Percentiles rank a stretch among this genome's conserved stretches.
Conservation (phyloP, 164 flowering plant species). For the Aristolochia californica region DNA sequence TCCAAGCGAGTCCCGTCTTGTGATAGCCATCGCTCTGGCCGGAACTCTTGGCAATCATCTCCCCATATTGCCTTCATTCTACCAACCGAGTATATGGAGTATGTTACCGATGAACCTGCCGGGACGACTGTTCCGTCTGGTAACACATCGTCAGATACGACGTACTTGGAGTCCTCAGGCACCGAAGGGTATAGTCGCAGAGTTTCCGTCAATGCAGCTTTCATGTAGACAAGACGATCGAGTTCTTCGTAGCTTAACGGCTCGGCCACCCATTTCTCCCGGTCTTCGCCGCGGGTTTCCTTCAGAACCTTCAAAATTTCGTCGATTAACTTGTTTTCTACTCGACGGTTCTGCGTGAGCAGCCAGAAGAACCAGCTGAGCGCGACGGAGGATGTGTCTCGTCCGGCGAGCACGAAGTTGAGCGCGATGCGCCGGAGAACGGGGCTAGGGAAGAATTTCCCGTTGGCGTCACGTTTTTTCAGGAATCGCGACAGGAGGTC, state of each 20-base stretch:
- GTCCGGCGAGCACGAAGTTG: constrained; percentile 84
- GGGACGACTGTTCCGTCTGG: constrained; percentile 71
- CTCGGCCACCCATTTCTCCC: constrained; percentile 42
- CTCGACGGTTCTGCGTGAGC: constrained; percentile 46
- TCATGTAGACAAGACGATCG: constrained; percentile 57
- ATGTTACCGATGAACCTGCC: constrained; percentile 69
- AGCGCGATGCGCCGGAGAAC: constrained; percentile 68
- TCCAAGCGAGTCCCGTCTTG: constrained; percentile 43
- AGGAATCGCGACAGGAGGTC: constrained; percentile 72
- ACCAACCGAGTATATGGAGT: constrained; percentile 78
- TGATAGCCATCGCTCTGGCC: constrained; percentile 78
- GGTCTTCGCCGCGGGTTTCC: constrained; percentile 55
- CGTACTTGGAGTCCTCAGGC: constrained; percentile 76
- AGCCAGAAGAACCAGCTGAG: constrained; percentile 87
- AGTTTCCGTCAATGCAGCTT: constrained; percentile 78
- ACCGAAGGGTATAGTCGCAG: constrained; percentile 84
- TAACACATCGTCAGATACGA: constrained; percentile 53
- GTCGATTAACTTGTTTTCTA: constrained; percentile 44
- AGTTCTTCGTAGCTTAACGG: constrained; percentile 73
- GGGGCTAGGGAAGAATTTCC: constrained; percentile 31
- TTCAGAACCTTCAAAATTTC: constrained; percentile 46
- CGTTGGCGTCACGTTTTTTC: constrained; percentile 52
- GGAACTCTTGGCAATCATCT: constrained; percentile 74
- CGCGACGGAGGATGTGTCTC: constrained; percentile 93
- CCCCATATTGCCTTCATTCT: constrained; percentile 87